Base-by-base conservation (phyloP, 2,329 filamentous ascomycete genomes). In the Pseudogymnoascus sp. region DNA sequence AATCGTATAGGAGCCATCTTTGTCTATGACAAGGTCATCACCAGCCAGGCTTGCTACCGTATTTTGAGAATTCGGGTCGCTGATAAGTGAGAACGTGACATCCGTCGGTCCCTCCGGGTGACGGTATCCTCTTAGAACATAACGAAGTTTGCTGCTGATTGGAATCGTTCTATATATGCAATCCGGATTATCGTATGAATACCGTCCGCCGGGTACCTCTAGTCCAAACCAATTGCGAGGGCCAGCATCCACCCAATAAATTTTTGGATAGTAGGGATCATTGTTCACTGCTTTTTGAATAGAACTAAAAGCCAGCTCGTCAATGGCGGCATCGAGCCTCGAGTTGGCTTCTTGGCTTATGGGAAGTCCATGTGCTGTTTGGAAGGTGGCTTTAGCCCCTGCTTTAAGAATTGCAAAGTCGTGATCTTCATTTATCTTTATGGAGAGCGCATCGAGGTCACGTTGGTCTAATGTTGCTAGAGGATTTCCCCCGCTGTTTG, bases 141-240 rank as follows among this genome's bases (percentile, higher is more conserved):
- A 52, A 12, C 45, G 27, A 15, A 52, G 45, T 15, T 52, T 52
- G 45, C 27, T 52, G 45, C 45, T 52, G 25, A 52, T 52, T 52
- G 25, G 45, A 15, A 52, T 31, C 27, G 45, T 52, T 52, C 45
- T 52, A 52, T 52, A 52, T 52, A 52, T 52, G 27, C 45, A 52
- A 31, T 52, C 45, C 27, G 27, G 45, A 10, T 52, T 52, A 5
- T 52, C 45, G 25, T 52, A 52, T 4, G 45, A 52, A 52, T 52
- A 52, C 5, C 27, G 45, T 31, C 45, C 45, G 13, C 45, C 45
- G 8, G 27, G 45, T 15, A 52, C 45, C 13, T 52, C 27, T 15
- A 52, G 13, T 15, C 45, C 27, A 31, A 52, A 52, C 45, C n/a
- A 52, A 29, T 18, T 52, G 13, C 27, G 27, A 31, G 45, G 45